phyloP scores from a whole-genome alignment of 495 filamentous ascomycete genomes.

The Patellaria atrata region DNA sequence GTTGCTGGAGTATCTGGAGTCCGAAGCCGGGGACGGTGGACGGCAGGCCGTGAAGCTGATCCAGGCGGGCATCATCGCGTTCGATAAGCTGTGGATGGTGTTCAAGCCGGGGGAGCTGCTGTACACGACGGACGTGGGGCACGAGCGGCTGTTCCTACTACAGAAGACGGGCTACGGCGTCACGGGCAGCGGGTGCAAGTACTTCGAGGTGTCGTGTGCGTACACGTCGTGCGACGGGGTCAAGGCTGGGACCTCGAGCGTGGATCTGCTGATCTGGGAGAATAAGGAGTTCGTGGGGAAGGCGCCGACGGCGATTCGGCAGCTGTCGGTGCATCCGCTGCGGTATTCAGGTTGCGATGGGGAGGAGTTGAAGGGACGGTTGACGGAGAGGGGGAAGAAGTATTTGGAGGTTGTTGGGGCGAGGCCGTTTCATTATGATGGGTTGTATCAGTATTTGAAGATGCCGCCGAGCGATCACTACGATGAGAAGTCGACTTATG shows the following conservation, averaged over 20 bases:
- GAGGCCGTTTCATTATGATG: constrained; percentile 17
- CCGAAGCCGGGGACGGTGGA: constrained; percentile 12
- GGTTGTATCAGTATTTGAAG: constrained; percentile 17
- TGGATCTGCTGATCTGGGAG: constrained; percentile 3
- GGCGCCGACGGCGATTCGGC: constrained; percentile 4
- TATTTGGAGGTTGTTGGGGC: constrained; percentile 6
- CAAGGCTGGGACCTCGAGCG: constrained; percentile 10
- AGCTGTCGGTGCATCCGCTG: constrained; percentile 3
- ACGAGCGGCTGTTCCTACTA: constrained; percentile 11
- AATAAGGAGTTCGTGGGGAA: constrained; percentile 7
- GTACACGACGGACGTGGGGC: constrained; percentile 7
- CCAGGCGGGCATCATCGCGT: constrained; percentile 15
- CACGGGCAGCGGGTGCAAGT: constrained; percentile 11
- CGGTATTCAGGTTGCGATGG: constrained; percentile 3
- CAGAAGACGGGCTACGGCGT: constrained; percentile 16
- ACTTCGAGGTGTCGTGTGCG: constrained; percentile 15
- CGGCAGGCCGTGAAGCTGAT: constrained; percentile 9
- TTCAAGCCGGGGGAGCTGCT: constrained; percentile 19
- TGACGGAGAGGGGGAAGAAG: constrained; percentile 12
- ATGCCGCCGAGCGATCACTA: constrained; percentile 21
- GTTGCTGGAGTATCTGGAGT: constrained; percentile 21
- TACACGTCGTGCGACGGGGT: constrained; percentile 17
- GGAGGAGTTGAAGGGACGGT: constrained; percentile 7
- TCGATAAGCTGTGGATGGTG: constrained; percentile 17
- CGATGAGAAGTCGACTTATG: constrained; percentile 18